phyloP scores from a whole-genome alignment of 257 asterid genomes.

The Lycium barbarum region DNA sequence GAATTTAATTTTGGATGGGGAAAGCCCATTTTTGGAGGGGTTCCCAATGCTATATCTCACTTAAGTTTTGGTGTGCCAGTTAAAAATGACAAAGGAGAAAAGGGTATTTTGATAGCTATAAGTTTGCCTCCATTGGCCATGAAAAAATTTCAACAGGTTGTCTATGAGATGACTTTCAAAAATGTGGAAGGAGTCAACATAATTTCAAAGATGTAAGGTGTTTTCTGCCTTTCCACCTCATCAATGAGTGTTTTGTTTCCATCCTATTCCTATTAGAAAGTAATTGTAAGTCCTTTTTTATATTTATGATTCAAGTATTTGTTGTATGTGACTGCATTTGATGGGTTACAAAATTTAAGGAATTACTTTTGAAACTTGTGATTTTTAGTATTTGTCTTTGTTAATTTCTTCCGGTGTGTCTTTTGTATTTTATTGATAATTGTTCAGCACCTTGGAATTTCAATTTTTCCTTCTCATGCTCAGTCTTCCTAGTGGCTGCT shows the following conservation, averaged over 20 bases:
- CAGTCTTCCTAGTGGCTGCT: too few species aligned
- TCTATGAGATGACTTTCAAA: not conserved
- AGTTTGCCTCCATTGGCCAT: not conserved
- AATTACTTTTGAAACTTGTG: too few species aligned
- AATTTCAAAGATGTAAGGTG: not conserved
- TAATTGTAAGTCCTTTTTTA: too few species aligned
- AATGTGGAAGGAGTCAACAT: not conserved
- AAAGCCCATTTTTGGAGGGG: conserved; percentile 26
- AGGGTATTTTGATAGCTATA: not conserved
- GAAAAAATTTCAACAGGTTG: conserved; percentile 1
- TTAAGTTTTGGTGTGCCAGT: not conserved
- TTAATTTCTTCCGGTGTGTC: too few species aligned
- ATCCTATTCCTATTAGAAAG: too few species aligned
- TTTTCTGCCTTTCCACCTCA: not conserved
- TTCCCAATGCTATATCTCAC: not conserved
- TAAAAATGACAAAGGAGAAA: not conserved
- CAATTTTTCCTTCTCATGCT: too few species aligned
- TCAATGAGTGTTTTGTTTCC: not conserved
- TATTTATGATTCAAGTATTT: too few species aligned
- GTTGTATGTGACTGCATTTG: too few species aligned
- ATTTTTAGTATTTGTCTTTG: too few species aligned
- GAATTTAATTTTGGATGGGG: conserved; percentile 34
- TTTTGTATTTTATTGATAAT: too few species aligned
- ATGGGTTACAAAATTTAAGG: too few species aligned
- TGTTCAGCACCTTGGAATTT: too few species aligned